Conservation (phyloP, 345 rosid genomes). For the Populus euphratica region DNA sequence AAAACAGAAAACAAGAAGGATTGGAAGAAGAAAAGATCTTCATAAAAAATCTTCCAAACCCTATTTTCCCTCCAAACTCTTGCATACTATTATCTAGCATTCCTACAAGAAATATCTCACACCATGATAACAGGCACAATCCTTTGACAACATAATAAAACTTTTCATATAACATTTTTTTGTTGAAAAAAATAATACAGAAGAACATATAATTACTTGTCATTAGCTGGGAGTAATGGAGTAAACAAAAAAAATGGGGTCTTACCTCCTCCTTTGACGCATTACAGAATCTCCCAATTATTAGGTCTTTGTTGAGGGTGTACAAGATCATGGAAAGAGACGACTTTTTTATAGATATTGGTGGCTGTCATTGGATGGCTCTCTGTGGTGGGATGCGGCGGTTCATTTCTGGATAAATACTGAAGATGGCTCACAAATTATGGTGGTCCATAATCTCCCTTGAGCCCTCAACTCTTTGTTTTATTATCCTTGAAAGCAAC, state of each 20-base stretch:
- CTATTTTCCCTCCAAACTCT: no score
- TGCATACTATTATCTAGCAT: not conserved
- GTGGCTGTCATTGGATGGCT: slow-evolving; percentile 3
- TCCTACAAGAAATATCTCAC: not conserved
- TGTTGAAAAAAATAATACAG: not conserved
- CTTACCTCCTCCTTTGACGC: not conserved
- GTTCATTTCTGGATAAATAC: not conserved
- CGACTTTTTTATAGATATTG: not conserved
- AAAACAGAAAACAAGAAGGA: not conserved
- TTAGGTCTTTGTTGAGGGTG: not conserved
- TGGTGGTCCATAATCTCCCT: not conserved
- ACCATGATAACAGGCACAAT: not conserved
- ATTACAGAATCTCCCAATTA: not conserved
- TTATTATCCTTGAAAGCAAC: not conserved
- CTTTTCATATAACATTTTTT: no score
- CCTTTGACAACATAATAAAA: no score
- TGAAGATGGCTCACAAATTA: not conserved
- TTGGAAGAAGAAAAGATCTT: not conserved
- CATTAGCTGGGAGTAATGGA: not conserved
- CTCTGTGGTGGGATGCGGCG: slow-evolving; percentile 2
- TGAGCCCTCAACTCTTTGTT: not conserved
- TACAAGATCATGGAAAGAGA: not conserved
- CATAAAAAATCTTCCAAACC: not conserved
- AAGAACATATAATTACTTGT: not conserved
- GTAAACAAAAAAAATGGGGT: no score